phyloP scores from a whole-genome alignment of 352 stramenopile species.

The Phytophthora litchii region DNA sequence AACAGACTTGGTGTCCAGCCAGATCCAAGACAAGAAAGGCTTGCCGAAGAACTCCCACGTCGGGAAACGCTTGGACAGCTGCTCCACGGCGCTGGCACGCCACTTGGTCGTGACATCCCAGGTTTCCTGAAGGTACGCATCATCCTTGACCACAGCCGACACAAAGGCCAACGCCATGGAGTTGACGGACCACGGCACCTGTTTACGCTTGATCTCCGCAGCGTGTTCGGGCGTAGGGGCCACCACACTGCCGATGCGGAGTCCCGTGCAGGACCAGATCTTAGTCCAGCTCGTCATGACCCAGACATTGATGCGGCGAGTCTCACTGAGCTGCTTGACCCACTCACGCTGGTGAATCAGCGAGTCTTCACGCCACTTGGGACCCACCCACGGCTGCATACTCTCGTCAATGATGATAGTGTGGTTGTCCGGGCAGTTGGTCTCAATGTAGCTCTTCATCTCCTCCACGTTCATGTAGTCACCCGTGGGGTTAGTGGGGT shows the following conservation, averaged over 20 bases:
- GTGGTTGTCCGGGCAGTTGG: constrained; percentile 80
- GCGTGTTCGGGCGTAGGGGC: constrained; percentile 79
- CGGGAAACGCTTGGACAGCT: constrained; percentile 66
- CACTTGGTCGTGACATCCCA: constrained; percentile 86
- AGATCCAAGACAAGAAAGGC: constrained; percentile 87
- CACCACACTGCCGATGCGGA: constrained; percentile 89
- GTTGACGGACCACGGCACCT: constrained; percentile 93
- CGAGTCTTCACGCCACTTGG: constrained; percentile 83
- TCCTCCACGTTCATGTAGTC: constrained; percentile 85
- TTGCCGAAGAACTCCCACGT: constrained; percentile 74
- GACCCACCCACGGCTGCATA: constrained; percentile 91
- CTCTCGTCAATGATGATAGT: constrained; percentile 93
- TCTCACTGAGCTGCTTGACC: constrained; percentile 73
- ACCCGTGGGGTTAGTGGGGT: constrained; percentile 90
- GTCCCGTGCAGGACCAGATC: constrained; percentile 92
- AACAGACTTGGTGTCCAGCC: constrained; percentile 84
- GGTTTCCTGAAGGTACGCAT: constrained; percentile 79
- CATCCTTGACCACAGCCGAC: constrained; percentile 81
- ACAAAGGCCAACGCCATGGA: constrained; percentile 90
- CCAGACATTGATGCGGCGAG: constrained; percentile 88
- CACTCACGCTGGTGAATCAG: constrained; percentile 90
- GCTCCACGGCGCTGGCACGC: constrained; percentile 63
- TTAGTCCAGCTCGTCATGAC: constrained; percentile 93
- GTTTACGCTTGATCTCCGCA: constrained; percentile 88
- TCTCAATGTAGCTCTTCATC: constrained; percentile 91